Evolutionary conservation across 495 filamentous ascomycete genomes (phyloP).

Genomic region (Xylaria telfairii): DNA sequence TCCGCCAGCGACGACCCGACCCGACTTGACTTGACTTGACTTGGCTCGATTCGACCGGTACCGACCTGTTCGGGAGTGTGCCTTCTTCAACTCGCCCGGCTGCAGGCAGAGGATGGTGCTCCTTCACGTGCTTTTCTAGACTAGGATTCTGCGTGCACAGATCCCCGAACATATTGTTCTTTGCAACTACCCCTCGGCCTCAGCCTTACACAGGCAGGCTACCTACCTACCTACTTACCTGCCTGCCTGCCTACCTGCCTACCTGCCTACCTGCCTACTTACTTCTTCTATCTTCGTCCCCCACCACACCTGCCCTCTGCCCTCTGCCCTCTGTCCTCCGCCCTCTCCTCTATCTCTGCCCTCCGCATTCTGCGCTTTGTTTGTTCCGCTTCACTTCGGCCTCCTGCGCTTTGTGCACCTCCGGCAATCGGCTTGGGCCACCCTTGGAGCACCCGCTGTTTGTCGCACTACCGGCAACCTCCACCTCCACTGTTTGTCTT

Average conservation of each 20-base stretch:
- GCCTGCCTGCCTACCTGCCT: not conserved
- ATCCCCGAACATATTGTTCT: not conserved
- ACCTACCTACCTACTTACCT: not conserved
- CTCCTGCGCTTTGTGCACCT: not conserved
- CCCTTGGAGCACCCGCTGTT: not conserved
- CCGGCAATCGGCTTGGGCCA: not conserved
- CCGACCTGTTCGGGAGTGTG: not conserved
- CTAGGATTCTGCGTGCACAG: not conserved
- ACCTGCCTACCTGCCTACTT: not conserved
- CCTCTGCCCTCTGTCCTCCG: not conserved
- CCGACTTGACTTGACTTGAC: not conserved
- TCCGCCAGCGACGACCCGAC: not conserved
- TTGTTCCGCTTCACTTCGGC: not conserved
- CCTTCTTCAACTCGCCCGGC: not conserved
- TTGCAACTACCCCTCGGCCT: slow-evolving; percentile 8
- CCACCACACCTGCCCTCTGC: not conserved
- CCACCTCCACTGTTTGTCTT: not conserved
- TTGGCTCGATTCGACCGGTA: too few species aligned
- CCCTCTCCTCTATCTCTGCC: not conserved
- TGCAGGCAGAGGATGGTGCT: not conserved
- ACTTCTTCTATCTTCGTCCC: not conserved
- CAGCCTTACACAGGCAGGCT: slow-evolving; percentile 21
- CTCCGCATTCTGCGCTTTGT: not conserved
- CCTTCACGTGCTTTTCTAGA: slow-evolving; percentile 11
- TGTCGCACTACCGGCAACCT: slow-evolving; percentile 3